phyloP scores from a whole-genome alignment of 164 flowering plant genomes.

The Euptelea pleiosperma region DNA sequence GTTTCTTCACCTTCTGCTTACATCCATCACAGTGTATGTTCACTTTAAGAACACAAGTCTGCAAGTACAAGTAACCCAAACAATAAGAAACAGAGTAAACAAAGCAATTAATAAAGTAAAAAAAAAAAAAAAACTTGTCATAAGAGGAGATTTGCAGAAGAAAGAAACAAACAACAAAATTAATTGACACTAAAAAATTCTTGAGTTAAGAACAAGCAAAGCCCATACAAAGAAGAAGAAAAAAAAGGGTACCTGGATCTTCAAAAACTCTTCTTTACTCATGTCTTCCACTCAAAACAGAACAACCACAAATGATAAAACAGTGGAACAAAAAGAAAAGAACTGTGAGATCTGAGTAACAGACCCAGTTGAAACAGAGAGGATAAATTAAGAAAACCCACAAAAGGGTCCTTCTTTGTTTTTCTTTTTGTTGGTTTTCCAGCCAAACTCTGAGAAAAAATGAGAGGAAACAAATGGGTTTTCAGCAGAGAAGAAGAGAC shows the following conservation, averaged over 20 bases:
- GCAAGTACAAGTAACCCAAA: slow-evolving; percentile 32
- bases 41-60: slow-evolving; percentile 87
- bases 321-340: not conserved
- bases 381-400: slow-evolving; percentile 17
- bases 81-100: slow-evolving; percentile 10
- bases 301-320: slow-evolving; percentile 14
- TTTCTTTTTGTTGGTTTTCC: slow-evolving; percentile 14
- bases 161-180: not conserved
- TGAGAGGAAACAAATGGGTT: slow-evolving; percentile 24
- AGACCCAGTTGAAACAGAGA: slow-evolving; percentile 11
- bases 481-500: slow-evolving; percentile 21
- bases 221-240: not conserved
- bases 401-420: slow-evolving; percentile 16
- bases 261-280: slow-evolving; percentile 83
- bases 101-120: slow-evolving; percentile 5
- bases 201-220: slow-evolving; percentile 22
- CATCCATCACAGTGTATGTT: slow-evolving; percentile 90
- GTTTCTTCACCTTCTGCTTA: slow-evolving; percentile 81
- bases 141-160: not conserved
- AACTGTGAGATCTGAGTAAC: slow-evolving; percentile 26
- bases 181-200: not conserved
- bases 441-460: slow-evolving; percentile 10
- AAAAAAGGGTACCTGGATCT: slow-evolving; percentile 60
- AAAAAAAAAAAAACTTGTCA: not conserved
- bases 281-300: slow-evolving; percentile 25